Evolutionary conservation across 1,139 yeast genomes (phyloP), one percentile per base, ranked within the genome.

Genomic region (Blastobotrys illinoisensis): DNA sequence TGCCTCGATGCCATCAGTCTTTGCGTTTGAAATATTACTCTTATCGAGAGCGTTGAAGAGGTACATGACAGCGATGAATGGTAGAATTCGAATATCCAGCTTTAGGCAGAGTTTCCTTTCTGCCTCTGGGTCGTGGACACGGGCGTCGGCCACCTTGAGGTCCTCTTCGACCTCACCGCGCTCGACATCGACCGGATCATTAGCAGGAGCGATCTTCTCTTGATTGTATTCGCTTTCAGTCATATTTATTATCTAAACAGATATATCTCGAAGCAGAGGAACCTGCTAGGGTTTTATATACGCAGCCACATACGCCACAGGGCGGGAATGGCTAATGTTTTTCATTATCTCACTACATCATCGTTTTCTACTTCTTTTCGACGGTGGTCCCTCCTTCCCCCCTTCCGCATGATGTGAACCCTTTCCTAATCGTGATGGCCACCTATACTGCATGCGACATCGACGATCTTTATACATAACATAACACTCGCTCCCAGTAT

Each of bases 31-130:
- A 59, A 83, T 79, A 63, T 81, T 81, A 64, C 80, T 79, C 62
- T 86, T 70, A 66, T 83, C 88, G 60, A 83, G 69, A 64, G 80
- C 81, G 66, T 80, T 80, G 62, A 83, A 73, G 58, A 83, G 78
- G 63, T 82, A 83, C 63, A 83, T 78, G 60, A 78, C 67, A 51
- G 80, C 78, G 49, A 82, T 70, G 74, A 78, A 76, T 7, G 87
- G 86, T 61, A 83, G 67, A 53, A 83, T 72, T 56, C 83, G 69
- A 13, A 77, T 36, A 62, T 83, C 88, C 49, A 82, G 70, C 60
- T 79, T 82, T 54, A 78, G 62, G 54, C 63, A 56, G 13, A 62
- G 55, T 7, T 54, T 46, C 18, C 62, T 52, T 44, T 62, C 65
- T 7, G 65, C 65, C 9, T 54, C 54, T 19, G 53, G 54, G 52